Conservation (phyloP, 805 yeast genomes). For the Cyberlindnera japonica region DNA sequence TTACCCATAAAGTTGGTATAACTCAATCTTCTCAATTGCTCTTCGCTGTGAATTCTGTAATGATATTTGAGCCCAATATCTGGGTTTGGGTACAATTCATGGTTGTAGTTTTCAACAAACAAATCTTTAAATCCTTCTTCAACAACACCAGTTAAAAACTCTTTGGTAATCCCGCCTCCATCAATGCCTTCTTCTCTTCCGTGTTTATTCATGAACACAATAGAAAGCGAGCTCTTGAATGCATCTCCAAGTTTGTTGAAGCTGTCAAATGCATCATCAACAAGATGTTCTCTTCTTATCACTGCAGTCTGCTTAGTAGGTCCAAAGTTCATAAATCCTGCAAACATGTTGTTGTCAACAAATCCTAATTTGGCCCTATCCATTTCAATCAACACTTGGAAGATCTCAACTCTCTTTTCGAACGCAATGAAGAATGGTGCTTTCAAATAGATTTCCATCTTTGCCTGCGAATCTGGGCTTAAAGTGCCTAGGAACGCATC, state of each 20-base stretch:
- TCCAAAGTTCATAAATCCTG: background rate
- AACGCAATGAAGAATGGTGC: slow-evolving; percentile 83
- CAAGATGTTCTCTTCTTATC: slow-evolving; percentile 64
- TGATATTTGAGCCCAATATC: slow-evolving; percentile 37
- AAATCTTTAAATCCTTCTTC: slow-evolving; percentile 56
- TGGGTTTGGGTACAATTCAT: slow-evolving; percentile 75
- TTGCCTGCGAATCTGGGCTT: slow-evolving; percentile 25
- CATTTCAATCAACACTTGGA: slow-evolving; percentile 55
- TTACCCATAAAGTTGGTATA: slow-evolving; percentile 67
- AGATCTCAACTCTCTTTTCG: slow-evolving; percentile 65
- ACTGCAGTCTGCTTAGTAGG: slow-evolving; percentile 36
- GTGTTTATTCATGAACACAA: slow-evolving; percentile 66
- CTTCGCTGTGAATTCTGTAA: slow-evolving; percentile 32
- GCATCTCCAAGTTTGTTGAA: slow-evolving; percentile 51
- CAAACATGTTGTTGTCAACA: background rate
- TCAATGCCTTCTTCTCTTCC: slow-evolving; percentile 90
- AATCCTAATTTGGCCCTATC: slow-evolving; percentile 41
- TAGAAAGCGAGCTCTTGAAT: slow-evolving; percentile 58
- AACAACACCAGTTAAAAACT: slow-evolving; percentile 71
- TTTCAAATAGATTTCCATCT: slow-evolving; percentile 50
- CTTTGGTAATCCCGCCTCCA: slow-evolving; percentile 96
- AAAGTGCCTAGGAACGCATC: slow-evolving; percentile 16
- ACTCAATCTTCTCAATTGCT: slow-evolving; percentile 29
- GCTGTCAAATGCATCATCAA: slow-evolving; percentile 68
- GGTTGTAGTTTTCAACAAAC: slow-evolving; percentile 43